Evolutionary conservation across 345 rosid genomes (phyloP), one percentile per base, ranked within the genome.

Genomic region (Raphanus sativus): DNA sequence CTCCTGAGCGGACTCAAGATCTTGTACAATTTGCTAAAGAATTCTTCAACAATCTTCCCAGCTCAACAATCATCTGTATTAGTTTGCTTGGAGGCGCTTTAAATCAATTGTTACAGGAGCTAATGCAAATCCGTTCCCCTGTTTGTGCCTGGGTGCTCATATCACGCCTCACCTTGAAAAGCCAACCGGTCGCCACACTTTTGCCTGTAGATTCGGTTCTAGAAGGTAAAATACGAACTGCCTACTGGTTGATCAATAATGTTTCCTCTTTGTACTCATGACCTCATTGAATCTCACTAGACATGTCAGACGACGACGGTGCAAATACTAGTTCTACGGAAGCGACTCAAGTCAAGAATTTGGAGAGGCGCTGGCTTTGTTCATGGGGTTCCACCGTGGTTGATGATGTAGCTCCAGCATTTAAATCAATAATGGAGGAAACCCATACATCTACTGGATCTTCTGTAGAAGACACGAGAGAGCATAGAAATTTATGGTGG

Each of bases 391-490:
- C 81, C 56, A 70, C 89, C 6, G 78, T 87, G 62, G 82, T 89
- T 70, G 94, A 95, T 86, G 87, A 86, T 70, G 87, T 87, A 30
- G 92, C 87, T 73, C 99, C 99, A 21, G 83, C 86, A 62, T 95
- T 89, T 80, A 90, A 83, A 86, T 73, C 74, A 80, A 89, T 95
- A 67, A 62, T 92, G 84, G 92, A 91, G 84, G 91, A 87, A 84
- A 90, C 81, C 80, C 86, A 86, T 78, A 32, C 70, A 69, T 87
- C 94, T 25, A 86, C 96, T 71, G 36, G 34, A 24, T 80, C 61
- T 74, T 83, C 84, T 13, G 70, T 12, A 64, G 92, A 87, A 83
- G 94, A 88, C 84, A 86, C 93, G 15, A 79, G 77, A 79, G 85
- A 80, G 71, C 77, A 69, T 62, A 86, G 96, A 81, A 60, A 75